Evolutionary conservation across 2,329 filamentous ascomycete genomes (phyloP).

Genomic region (Helotiales sp.): DNA sequence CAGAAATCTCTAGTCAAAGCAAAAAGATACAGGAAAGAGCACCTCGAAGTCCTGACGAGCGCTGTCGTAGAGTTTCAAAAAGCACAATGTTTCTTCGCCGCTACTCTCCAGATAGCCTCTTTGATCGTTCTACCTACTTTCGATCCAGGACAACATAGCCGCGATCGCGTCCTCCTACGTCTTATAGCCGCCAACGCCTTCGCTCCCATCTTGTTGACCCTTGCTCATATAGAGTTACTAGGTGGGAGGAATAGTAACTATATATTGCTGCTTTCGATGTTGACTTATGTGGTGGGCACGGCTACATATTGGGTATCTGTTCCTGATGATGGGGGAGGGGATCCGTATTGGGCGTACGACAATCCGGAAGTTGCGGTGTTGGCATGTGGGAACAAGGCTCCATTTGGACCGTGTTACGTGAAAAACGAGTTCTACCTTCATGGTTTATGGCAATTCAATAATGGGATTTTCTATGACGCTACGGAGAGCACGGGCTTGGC

Average conservation of each 20-base stretch:
- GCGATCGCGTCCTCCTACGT: constrained; percentile 7
- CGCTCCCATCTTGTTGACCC: constrained; percentile 9
- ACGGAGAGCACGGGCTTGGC: not conserved
- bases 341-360: not conserved
- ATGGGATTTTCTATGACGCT: not conserved
- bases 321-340: not conserved
- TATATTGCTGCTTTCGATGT: not conserved
- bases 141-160: not conserved
- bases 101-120: constrained; percentile 12
- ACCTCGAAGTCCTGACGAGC: constrained; percentile 5
- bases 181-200: constrained; percentile 12
- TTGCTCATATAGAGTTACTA: constrained; percentile 9
- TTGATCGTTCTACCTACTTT: constrained; percentile 7
- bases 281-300: constrained; percentile 1
- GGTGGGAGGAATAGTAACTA: constrained; percentile 5
- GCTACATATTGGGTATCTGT: constrained; percentile 3
- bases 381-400: constrained; percentile 4
- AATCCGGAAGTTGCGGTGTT: not conserved
- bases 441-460: not conserved
- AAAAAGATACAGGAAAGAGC: not conserved
- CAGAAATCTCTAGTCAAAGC: not conserved
- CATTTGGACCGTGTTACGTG: constrained; percentile 10
- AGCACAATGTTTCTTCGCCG: constrained; percentile 15
- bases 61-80: constrained; percentile 18
- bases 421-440: constrained; percentile 8